Evolutionary conservation across 345 rosid genomes (phyloP), one percentile per base, ranked within the genome.

Genomic region (Raphanus sativus): DNA sequence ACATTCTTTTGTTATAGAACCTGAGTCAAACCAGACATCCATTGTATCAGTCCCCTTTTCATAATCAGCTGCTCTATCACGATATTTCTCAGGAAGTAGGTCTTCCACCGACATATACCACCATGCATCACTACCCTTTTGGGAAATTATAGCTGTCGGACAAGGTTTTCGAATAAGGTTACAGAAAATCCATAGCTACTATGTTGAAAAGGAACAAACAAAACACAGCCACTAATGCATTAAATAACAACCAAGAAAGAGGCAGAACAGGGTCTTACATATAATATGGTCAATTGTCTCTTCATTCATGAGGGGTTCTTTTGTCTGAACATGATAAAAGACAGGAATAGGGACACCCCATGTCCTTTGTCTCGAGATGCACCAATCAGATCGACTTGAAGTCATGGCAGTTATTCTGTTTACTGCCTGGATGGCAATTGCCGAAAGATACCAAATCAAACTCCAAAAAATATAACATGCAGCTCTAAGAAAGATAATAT

Each of bases 21-120:
- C 95, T 67, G 98, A 94, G 87, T 94, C 97, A 82, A 94, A 94
- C 97, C 92, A 94, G 77, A 94, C 98, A 80, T 94, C 98, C 98
- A 94, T 94, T 24, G 98, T 94, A 84, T 94, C 98, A 21, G 89
- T 89, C 69, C 97, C 97, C 73, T 90, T 94, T 76, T 88, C 97
- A 78, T 88, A 94, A 50, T 88, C 87, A 28, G 89, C 88, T 52
- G 97, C 90, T 81, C 86, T 78, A 74, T 83, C 89, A 50, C 81
- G 84, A 80, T 90, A 94, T 50, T 81, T 87, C 29, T 86, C 92
- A 69, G 98, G 97, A 74, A 94, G 93, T 56, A 94, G 83, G 79
- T 92, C 93, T 81, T 87, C 91, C 63, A 87, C 91, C 78, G 84
- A 80, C 98, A 92, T 92, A 77, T 94, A 88, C 98, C 98, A 94